Conservation (phyloP, 768 basidiomycete genomes). For the Lactarius tabidus region DNA sequence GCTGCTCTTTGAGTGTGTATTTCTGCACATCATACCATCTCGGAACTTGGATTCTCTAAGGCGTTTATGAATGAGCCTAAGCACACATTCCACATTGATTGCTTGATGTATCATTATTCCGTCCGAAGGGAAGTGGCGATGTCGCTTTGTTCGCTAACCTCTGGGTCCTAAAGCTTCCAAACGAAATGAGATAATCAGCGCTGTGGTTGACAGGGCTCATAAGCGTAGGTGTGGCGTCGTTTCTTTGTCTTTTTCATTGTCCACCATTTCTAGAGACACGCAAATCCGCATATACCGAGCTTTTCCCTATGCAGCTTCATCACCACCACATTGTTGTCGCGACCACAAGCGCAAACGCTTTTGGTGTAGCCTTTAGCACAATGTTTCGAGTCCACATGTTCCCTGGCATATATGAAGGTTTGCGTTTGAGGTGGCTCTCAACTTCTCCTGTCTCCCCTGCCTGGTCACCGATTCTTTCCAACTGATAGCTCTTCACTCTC, state of each 20-base stretch:
- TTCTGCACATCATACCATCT: not conserved
- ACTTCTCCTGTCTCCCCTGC: not conserved
- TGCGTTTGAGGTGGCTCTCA: not conserved
- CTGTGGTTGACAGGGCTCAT: not conserved
- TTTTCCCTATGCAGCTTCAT: not conserved
- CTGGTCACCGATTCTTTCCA: not conserved
- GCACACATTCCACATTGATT: not conserved
- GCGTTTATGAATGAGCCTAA: not conserved
- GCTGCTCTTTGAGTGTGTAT: not conserved
- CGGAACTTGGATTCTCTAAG: not conserved
- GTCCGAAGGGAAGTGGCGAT: not conserved
- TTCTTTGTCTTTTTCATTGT: not conserved
- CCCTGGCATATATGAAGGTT: not conserved
- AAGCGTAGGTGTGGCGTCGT: not conserved
- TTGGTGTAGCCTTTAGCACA: not conserved
- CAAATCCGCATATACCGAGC: not conserved
- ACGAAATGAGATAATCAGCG: not conserved
- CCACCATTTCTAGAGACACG: not conserved
- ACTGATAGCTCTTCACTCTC: not conserved
- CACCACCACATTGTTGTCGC: not conserved
- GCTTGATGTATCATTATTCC: not conserved
- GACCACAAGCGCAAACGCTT: conserved; percentile 1
- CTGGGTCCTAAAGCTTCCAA: not conserved
- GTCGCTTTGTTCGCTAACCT: not conserved
- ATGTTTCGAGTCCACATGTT: not conserved